A percentile compares a stretch with the other conserved stretches of the same genome.
phyloP scores from a whole-genome alignment of 208 protist genomes.

The Phytomonas sp. region DNA sequence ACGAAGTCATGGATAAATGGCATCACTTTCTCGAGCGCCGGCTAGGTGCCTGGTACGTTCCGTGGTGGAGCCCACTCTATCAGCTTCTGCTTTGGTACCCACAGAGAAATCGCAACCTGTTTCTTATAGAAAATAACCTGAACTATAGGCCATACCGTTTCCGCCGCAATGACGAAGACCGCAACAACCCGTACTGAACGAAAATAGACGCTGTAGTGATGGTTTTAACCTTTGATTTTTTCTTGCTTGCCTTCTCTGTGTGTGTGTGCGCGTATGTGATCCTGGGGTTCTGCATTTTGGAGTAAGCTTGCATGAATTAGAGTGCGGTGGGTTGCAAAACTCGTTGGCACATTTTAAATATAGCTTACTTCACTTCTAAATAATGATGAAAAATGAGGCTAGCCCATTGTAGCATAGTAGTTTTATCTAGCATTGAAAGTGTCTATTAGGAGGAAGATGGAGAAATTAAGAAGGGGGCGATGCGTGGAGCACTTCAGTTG shows the following conservation, averaged over 20 bases:
- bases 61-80: conserved; percentile 85
- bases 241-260: not conserved
- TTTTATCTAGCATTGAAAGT: not conserved
- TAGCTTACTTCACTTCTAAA: not conserved
- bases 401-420: not conserved
- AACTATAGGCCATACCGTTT: conserved; percentile 88
- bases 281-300: not conserved
- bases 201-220: not conserved
- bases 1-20: conserved; percentile 74
- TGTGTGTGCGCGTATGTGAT: not conserved
- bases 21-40: conserved; percentile 73
- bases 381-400: not conserved
- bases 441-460: not conserved
- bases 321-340: not conserved
- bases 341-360: not conserved
- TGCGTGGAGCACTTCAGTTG: not conserved
- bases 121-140: conserved; percentile 86
- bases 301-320: not conserved
- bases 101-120: conserved; percentile 84
- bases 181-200: conserved; percentile 82
- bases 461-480: not conserved
- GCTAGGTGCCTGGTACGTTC: conserved; percentile 76
- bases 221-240: conserved; percentile 7
- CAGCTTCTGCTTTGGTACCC: conserved; percentile 74
- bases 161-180: conserved; percentile 87